phyloP scores from a whole-genome alignment of 345 rosid species.

The Microcos paniculata region DNA sequence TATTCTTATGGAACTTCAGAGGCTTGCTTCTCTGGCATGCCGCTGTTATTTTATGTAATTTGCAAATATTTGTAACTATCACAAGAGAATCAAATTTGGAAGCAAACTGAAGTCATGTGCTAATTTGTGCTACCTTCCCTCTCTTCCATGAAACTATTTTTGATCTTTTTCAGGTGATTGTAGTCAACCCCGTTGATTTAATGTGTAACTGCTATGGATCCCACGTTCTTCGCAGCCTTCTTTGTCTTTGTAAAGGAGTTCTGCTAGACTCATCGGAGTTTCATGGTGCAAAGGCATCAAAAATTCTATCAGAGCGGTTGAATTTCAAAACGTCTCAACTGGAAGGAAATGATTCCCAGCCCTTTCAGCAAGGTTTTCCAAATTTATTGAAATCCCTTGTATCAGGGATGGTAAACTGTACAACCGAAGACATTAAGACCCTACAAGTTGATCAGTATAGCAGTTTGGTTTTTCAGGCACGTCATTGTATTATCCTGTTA shows the following conservation, averaged over 20 bases:
- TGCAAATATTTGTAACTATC: background rate
- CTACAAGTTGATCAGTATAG: constrained; percentile 70
- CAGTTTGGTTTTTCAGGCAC: constrained; percentile 91
- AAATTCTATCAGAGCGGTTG: constrained; percentile 63
- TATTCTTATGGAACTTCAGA: background rate
- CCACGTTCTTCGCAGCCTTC: constrained; percentile 90
- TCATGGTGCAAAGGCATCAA: constrained; percentile 64
- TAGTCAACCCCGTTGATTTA: constrained; percentile 55
- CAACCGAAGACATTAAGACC: constrained; percentile 44
- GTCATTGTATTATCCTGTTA: constrained; percentile 17
- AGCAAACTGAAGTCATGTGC: background rate
- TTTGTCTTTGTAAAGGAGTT: constrained; percentile 87
- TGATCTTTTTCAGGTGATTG: constrained; percentile 54
- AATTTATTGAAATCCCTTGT: constrained; percentile 55
- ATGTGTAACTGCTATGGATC: constrained; percentile 86
- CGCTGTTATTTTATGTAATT: background rate
- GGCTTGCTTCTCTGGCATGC: background rate
- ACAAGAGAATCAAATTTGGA: background rate
- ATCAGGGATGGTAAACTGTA: constrained; percentile 57
- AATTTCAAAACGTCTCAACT: constrained; percentile 50
- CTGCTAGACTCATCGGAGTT: constrained; percentile 66
- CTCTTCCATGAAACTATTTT: background rate
- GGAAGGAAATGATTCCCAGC: constrained; percentile 30
- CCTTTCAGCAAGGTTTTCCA: constrained; percentile 62
- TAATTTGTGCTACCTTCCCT: background rate